phyloP scores from a whole-genome alignment of 306 rosid genomes.

The Rosa chinensis region DNA sequence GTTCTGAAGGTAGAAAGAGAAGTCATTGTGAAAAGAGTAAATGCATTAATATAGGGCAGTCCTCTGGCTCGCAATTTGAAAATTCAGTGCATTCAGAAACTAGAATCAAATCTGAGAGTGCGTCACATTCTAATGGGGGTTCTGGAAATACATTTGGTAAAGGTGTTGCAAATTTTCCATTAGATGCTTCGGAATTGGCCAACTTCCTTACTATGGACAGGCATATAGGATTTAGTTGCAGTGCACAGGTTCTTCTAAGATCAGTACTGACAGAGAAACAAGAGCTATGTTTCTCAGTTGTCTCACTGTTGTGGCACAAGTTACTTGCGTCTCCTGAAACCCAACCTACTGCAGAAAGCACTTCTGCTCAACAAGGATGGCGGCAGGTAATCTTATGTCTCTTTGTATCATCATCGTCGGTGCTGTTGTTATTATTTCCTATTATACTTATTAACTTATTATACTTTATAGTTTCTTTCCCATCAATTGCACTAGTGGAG shows the following conservation, averaged over 20 bases:
- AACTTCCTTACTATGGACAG: constrained; percentile 93
- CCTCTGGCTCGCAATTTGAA: constrained; percentile 36
- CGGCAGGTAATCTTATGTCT: constrained; percentile 65
- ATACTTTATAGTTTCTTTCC: neutral
- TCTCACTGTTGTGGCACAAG: constrained; percentile 94
- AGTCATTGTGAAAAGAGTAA: constrained; percentile 45
- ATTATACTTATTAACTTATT: neutral
- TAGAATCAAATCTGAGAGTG: constrained; percentile 37
- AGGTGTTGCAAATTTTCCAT: constrained; percentile 59
- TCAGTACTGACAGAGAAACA: constrained; percentile 81
- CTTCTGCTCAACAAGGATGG: constrained; percentile 99
- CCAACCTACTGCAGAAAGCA: constrained; percentile 87
- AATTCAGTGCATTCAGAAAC: constrained; percentile 43
- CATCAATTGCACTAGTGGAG: neutral
- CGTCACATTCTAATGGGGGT: constrained; percentile 48
- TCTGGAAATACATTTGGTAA: constrained; percentile 54
- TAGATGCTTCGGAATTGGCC: constrained; percentile 93
- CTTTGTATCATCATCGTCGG: neutral
- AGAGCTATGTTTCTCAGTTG: constrained; percentile 90
- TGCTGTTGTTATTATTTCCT: neutral
- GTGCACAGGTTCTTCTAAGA: constrained; percentile 75
- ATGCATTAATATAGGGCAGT: constrained; percentile 51
- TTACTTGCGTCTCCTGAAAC: constrained; percentile 92
- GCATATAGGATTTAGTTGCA: constrained; percentile 84
- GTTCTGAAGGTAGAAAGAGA: constrained; percentile 46